Evolutionary conservation across 495 filamentous ascomycete species (phyloP).

Genomic region (Penicillium psychrofluorescens): DNA sequence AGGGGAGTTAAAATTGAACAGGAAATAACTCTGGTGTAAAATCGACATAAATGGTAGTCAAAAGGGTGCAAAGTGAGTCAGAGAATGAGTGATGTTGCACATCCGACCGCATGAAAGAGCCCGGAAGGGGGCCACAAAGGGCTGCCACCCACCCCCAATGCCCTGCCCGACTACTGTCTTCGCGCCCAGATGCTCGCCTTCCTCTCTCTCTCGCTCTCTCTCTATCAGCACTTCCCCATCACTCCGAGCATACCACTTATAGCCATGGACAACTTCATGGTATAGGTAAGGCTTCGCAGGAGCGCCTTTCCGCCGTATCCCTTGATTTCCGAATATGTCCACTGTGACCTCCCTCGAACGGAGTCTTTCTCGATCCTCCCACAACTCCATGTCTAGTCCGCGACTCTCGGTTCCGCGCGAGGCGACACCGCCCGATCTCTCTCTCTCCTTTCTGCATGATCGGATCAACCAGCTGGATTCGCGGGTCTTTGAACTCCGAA

Average conservation of each 20-base stretch:
- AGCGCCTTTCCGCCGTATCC: constrained; percentile 2
- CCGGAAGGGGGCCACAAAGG: background rate
- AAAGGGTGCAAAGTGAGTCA: too few species aligned
- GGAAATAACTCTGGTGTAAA: too few species aligned
- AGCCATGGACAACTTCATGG: constrained; percentile 11
- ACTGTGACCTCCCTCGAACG: constrained; percentile 36
- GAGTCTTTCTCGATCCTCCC: constrained; percentile 33
- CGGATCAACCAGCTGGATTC: constrained; percentile 34
- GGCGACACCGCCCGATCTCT: constrained; percentile 26
- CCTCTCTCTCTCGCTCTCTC: constrained; percentile 5
- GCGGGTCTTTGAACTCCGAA: constrained; percentile 30
- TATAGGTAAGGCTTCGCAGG: constrained; percentile 1
- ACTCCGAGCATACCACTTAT: background rate
- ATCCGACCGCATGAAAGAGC: too few species aligned
- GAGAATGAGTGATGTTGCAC: too few species aligned
- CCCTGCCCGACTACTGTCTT: background rate
- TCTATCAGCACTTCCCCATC: constrained; percentile 1
- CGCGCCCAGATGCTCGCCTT: constrained; percentile 1
- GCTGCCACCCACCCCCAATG: background rate
- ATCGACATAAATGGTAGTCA: too few species aligned
- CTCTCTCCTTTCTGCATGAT: constrained; percentile 28
- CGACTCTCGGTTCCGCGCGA: constrained; percentile 28
- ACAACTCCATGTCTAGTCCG: constrained; percentile 32
- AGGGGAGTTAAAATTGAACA: too few species aligned
- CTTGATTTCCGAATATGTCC: constrained; percentile 4